A percentile compares a stretch with the other conserved stretches of the same genome.
Conservation (phyloP, 495 filamentous ascomycete genomes). For the Friedmanniomyces simplex region DNA sequence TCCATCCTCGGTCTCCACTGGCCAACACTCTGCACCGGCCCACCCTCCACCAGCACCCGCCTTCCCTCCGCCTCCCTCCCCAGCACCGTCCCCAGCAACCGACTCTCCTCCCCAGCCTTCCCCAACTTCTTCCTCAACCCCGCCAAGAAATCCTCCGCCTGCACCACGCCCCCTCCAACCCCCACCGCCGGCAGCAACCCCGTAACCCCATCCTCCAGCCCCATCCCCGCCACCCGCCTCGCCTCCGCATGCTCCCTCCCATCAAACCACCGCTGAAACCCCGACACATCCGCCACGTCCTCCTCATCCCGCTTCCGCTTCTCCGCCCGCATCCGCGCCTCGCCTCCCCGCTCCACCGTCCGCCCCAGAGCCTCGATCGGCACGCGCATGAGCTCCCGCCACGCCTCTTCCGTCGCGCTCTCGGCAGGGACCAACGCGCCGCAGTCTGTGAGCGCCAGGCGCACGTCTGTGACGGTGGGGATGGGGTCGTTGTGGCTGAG, state of each 20-base stretch:
- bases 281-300: constrained; percentile 62
- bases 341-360: constrained; percentile 5
- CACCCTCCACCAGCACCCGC: constrained; percentile 61
- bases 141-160: constrained; percentile 64
- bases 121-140: constrained; percentile 26
- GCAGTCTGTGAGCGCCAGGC: constrained; percentile 67
- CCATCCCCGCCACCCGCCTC: constrained; percentile 52
- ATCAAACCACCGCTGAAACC: constrained; percentile 61
- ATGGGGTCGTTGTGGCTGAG: constrained; percentile 38
- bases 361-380: constrained; percentile 26
- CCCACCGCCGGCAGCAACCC: constrained; percentile 26
- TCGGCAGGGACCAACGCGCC: constrained; percentile 58
- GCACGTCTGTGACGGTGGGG: constrained; percentile 62
- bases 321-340: constrained; percentile 20
- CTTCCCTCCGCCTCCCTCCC: constrained; percentile 51
- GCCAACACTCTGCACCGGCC: constrained; percentile 50
- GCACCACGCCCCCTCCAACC: constrained; percentile 32
- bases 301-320: constrained; percentile 42
- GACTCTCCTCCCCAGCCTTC: constrained; percentile 72
- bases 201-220: constrained; percentile 17
- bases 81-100: constrained; percentile 69
- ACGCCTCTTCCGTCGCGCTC: constrained; percentile 47
- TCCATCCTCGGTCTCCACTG: constrained; percentile 44
- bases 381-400: constrained; percentile 31
- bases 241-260: constrained; percentile 64